Evolutionary conservation across 2,329 filamentous ascomycete species (phyloP).

Genomic region (Xylaria sp.): DNA sequence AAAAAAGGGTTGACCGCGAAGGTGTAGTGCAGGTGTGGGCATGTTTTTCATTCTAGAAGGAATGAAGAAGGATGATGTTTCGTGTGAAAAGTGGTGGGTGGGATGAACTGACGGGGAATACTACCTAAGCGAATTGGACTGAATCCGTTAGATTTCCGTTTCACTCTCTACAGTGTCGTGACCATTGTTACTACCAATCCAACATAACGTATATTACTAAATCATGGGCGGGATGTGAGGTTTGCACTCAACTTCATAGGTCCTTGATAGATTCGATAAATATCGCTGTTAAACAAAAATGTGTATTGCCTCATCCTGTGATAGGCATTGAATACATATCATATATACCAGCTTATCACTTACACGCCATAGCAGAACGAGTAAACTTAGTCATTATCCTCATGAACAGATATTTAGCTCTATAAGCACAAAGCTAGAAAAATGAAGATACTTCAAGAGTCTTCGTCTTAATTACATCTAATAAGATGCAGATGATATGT

Average conservation of each 20-base stretch:
- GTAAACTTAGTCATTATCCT: too few species aligned
- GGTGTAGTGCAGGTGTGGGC: neutral
- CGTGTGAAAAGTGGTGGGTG: neutral
- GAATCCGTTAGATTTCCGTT: slow-evolving; percentile 8
- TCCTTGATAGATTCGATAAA: neutral
- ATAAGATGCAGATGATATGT: too few species aligned
- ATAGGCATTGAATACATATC: too few species aligned
- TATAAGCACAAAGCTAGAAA: too few species aligned
- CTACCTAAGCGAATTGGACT: neutral
- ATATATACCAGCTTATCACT: too few species aligned
- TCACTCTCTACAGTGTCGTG: neutral
- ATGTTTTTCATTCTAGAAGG: slow-evolving; percentile 7
- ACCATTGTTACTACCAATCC: neutral
- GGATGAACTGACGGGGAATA: neutral
- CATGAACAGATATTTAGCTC: too few species aligned
- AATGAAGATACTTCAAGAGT: too few species aligned
- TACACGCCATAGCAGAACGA: too few species aligned
- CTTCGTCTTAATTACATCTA: too few species aligned
- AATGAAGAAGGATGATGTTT: neutral
- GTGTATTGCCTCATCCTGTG: neutral
- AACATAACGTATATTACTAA: neutral
- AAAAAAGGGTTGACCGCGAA: neutral
- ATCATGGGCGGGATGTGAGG: neutral
- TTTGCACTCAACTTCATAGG: neutral
- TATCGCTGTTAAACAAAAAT: neutral